phyloP scores from a whole-genome alignment of 129 eudicot species.

The Gnaphalium uliginosum region DNA sequence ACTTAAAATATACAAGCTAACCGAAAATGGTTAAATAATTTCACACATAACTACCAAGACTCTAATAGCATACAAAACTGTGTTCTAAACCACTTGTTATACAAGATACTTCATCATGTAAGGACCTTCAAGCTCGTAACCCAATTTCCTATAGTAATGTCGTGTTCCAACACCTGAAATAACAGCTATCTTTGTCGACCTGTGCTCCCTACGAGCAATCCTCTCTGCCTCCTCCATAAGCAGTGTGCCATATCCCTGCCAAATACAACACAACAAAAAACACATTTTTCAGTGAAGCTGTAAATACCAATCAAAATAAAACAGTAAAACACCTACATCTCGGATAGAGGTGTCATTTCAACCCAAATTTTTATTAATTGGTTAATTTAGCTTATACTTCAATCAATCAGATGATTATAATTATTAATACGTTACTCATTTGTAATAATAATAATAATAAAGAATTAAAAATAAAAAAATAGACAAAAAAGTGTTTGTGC shows the following conservation, averaged over 20 bases:
- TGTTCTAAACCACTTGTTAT: slow-evolving; percentile 22
- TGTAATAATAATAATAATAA: too few species aligned
- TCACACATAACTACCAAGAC: background rate
- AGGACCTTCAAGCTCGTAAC: slow-evolving; percentile 97
- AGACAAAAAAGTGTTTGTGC: too few species aligned
- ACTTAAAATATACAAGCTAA: slow-evolving; percentile 26
- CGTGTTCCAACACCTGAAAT: slow-evolving; percentile 98
- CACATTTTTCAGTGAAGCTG: background rate
- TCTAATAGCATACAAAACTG: slow-evolving; percentile 26
- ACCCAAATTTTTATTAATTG: background rate
- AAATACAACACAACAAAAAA: background rate
- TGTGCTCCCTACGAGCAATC: slow-evolving; percentile 81
- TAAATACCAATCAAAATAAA: background rate
- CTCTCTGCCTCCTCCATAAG: slow-evolving; percentile 97
- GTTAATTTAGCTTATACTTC: too few species aligned
- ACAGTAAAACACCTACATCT: background rate
- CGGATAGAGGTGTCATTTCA: background rate
- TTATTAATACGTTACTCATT: too few species aligned
- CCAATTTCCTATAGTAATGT: slow-evolving; percentile 91
- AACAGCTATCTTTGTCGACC: slow-evolving; percentile 84
- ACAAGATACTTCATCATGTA: slow-evolving; percentile 79
- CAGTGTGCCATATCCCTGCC: slow-evolving; percentile 88
- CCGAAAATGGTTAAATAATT: background rate
- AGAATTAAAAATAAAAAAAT: too few species aligned
- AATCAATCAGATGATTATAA: too few species aligned